Percentiles rank a stretch among this genome's conserved stretches.
Evolutionary conservation across 192 early-diverging fungal species (phyloP).

Genomic region (Mortierella hygrophila): DNA sequence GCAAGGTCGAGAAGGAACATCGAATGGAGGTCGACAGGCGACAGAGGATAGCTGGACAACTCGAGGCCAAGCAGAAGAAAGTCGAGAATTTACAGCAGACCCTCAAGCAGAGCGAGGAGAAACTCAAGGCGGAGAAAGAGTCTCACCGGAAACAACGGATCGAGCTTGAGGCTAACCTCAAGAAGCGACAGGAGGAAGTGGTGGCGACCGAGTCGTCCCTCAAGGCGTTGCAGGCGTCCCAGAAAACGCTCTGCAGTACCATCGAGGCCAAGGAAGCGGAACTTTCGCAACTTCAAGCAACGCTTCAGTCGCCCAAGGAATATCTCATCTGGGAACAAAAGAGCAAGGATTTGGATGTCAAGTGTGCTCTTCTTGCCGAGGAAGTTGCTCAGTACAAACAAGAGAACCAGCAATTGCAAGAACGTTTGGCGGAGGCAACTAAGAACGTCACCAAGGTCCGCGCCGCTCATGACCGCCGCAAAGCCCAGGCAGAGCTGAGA

Average conservation of each 20-base stretch:
- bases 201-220: conserved; percentile 25
- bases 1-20: conserved; percentile 50
- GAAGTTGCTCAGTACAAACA: conserved; percentile 37
- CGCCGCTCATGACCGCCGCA: conserved; percentile 18
- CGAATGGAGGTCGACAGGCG: conserved; percentile 45
- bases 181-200: conserved; percentile 36
- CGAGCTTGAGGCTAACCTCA: conserved; percentile 30
- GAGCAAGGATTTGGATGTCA: conserved; percentile 33
- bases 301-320: conserved; percentile 41
- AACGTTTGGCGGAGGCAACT: conserved; percentile 35
- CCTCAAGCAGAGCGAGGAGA: conserved; percentile 23
- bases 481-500: conserved; percentile 7
- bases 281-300: conserved; percentile 31
- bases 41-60: conserved; percentile 26
- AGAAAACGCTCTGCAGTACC: conserved; percentile 20
- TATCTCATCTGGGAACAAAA: conserved; percentile 39
- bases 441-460: conserved; percentile 35
- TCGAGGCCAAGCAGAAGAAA: conserved; percentile 23
- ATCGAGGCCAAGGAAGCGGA: conserved; percentile 48
- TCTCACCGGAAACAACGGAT: conserved; percentile 20
- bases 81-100: conserved; percentile 31
- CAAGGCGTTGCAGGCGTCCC: conserved; percentile 27
- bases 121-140: conserved; percentile 24
- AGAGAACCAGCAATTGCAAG: conserved; percentile 49
- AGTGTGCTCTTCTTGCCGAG: conserved; percentile 26